Conservation (phyloP, 2,329 filamentous ascomycete genomes). For the Penicillium sp. region DNA sequence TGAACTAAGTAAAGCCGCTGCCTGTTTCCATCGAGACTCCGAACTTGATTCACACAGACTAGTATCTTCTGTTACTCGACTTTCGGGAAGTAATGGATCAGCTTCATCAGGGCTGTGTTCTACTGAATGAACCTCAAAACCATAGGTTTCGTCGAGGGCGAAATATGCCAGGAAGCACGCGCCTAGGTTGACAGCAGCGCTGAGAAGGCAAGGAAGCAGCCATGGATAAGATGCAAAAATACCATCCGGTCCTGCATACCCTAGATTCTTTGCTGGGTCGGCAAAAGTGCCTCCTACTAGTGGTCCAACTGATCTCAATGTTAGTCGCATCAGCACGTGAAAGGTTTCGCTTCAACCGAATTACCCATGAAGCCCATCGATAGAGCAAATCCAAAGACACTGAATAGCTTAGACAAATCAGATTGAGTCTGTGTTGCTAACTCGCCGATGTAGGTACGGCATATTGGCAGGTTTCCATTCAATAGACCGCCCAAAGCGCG, state of each 20-base stretch:
- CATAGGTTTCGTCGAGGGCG: not conserved
- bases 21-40: not conserved
- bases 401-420: conserved; percentile 1
- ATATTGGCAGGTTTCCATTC: conserved; percentile 1
- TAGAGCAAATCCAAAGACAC: conserved; percentile 4
- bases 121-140: not conserved
- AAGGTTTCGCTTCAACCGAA: not conserved
- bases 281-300: not conserved
- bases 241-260: not conserved
- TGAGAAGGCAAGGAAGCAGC: conserved; percentile 1
- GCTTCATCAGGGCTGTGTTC: not conserved
- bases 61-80: not conserved
- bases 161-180: not conserved
- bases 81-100: not conserved
- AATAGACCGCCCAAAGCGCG: not conserved
- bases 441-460: conserved; percentile 1
- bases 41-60: not conserved
- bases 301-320: not conserved
- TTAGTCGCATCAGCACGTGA: not conserved
- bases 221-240: not conserved
- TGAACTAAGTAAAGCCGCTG: not conserved
- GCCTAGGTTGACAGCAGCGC: not conserved
- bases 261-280: not conserved
- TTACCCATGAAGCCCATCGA: not conserved
- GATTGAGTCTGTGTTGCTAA: not conserved